Percentiles rank a stretch among this genome's conserved stretches.
phyloP scores from a whole-genome alignment of 148 eudicot genomes.

The Arctostaphylos glauca region DNA sequence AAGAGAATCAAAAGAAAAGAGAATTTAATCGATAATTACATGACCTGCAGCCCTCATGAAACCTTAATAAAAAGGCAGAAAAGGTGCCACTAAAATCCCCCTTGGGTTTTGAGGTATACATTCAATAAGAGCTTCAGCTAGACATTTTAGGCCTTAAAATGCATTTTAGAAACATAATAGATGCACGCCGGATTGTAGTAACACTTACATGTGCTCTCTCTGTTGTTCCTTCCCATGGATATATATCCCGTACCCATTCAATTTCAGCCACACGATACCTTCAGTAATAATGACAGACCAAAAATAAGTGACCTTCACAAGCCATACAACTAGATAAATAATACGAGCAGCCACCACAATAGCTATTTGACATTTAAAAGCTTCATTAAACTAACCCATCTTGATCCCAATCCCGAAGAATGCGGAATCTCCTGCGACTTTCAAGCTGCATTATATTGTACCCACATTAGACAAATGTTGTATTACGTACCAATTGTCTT shows the following conservation, averaged over 20 bases:
- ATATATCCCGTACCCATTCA: conserved; percentile 46
- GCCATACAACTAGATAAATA: conserved; percentile 2
- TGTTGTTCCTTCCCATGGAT: conserved; percentile 62
- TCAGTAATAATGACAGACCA: conserved; percentile 7
- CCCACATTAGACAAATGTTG: neutral
- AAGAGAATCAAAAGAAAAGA: neutral
- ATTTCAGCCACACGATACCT: conserved; percentile 31
- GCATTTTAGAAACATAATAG: conserved; percentile 3
- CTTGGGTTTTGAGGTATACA: neutral
- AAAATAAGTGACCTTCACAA: conserved; percentile 2
- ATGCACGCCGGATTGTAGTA: conserved; percentile 8
- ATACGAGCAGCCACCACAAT: conserved; percentile 2
- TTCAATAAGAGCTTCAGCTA: neutral
- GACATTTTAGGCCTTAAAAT: neutral
- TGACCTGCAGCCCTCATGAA: neutral
- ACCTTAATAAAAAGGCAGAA: conserved; percentile 5
- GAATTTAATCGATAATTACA: neutral
- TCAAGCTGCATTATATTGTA: conserved; percentile 60
- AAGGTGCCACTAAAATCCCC: neutral
- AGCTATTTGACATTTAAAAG: conserved; percentile 8
- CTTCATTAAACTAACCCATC: conserved; percentile 66
- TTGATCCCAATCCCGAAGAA: conserved; percentile 86
- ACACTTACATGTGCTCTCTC: conserved; percentile 68
- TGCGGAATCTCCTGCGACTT: conserved; percentile 89
- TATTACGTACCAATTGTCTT: neutral